phyloP scores from a whole-genome alignment of 371 early-diverging fungal species.

The Catenaria anguillulae region DNA sequence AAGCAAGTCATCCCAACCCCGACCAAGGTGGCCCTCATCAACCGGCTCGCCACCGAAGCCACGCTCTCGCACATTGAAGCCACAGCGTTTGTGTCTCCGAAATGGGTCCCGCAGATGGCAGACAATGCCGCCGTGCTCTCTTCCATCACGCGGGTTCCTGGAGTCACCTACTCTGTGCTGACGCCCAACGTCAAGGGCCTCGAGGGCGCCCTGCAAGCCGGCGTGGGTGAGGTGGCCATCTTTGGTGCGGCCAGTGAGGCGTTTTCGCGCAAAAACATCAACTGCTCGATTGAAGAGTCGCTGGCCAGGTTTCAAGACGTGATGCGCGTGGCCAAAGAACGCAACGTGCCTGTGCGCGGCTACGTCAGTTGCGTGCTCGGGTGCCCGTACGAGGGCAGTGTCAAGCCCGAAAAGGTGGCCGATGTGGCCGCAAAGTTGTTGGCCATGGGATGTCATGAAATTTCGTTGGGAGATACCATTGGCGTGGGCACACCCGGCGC shows the following conservation, averaged over 20 bases:
- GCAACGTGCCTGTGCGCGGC: slow-evolving; percentile 66
- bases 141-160: slow-evolving; percentile 37
- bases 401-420: slow-evolving; percentile 56
- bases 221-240: slow-evolving; percentile 77
- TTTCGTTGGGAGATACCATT: slow-evolving; percentile 91
- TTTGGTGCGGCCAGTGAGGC: slow-evolving; percentile 83
- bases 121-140: slow-evolving; percentile 63
- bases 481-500: slow-evolving; percentile 61
- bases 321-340: slow-evolving; percentile 44
- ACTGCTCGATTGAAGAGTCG: slow-evolving; percentile 76
- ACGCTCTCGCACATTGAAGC: slow-evolving; percentile 79
- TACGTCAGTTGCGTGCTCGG: slow-evolving; percentile 80
- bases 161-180: slow-evolving; percentile 73
- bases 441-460: slow-evolving; percentile 93
- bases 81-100: slow-evolving; percentile 92
- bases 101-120: slow-evolving; percentile 96
- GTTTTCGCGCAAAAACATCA: slow-evolving; percentile 81
- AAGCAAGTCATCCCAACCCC: slow-evolving; percentile 62
- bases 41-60: slow-evolving; percentile 50
- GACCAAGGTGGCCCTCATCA: slow-evolving; percentile 70
- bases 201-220: slow-evolving; percentile 58
- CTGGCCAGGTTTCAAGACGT: slow-evolving; percentile 55
- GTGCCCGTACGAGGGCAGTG: slow-evolving; percentile 82
- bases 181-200: slow-evolving; percentile 85
- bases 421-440: slow-evolving; percentile 51